phyloP scores from a whole-genome alignment of 1,139 yeast genomes.

The Candida sp. region DNA sequence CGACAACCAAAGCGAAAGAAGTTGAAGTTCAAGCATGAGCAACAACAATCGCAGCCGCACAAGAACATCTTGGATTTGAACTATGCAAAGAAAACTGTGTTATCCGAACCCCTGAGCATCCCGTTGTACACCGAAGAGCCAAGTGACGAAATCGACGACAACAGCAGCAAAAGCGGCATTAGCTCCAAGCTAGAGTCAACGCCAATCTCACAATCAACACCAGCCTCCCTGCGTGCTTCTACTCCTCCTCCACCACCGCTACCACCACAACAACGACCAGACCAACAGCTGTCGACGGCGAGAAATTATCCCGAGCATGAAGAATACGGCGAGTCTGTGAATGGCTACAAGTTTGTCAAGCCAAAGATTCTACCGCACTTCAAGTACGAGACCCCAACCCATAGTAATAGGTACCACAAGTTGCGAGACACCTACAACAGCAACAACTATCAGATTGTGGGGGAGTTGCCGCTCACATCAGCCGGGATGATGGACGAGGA shows the following conservation, averaged over 20 bases:
- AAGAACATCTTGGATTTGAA: conserved; percentile 27
- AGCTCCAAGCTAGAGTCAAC: conserved; percentile 20
- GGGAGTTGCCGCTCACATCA: conserved; percentile 39
- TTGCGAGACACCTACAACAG: conserved; percentile 13
- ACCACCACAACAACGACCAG: conserved; percentile 6
- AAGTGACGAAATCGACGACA: conserved; percentile 14
- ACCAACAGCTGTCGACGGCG: background rate
- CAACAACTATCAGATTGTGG: conserved; percentile 32
- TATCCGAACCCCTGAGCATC: conserved; percentile 9
- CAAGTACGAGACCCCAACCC: conserved; percentile 27
- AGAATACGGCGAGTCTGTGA: conserved; percentile 31
- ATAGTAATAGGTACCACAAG: conserved; percentile 14
- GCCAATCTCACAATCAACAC: conserved; percentile 41
- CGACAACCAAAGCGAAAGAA: conserved; percentile 33
- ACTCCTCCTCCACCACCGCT: conserved; percentile 23
- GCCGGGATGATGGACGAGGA: conserved; percentile 39
- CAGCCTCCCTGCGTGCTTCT: conserved; percentile 34
- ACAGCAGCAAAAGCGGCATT: background rate
- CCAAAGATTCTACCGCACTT: conserved; percentile 18
- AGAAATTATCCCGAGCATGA: background rate
- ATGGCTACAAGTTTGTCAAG: conserved; percentile 40
- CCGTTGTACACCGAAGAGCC: conserved; percentile 15
- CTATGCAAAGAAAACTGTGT: conserved; percentile 26
- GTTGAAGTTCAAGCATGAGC: conserved; percentile 24
- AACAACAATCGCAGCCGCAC: conserved; percentile 14